Conservation (phyloP, 208 protist species). For the Zelonia costaricensis region DNA sequence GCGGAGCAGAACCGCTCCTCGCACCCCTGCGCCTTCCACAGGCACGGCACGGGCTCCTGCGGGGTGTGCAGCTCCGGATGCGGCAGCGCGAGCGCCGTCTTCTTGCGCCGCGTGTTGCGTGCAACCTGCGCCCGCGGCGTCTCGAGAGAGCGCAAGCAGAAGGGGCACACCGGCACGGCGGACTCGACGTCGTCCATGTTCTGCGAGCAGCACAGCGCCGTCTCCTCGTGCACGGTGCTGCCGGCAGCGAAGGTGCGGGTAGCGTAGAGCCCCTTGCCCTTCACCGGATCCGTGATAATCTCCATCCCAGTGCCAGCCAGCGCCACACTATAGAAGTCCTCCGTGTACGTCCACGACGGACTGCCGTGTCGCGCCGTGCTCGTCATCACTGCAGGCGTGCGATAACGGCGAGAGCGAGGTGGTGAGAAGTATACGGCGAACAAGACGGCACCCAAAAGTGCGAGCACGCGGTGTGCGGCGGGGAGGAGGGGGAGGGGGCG, state of each 20-base stretch:
- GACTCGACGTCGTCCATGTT: constrained; percentile 61
- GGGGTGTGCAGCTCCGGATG: constrained; percentile 29
- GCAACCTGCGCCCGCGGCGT: constrained; percentile 40
- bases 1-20: constrained; percentile 53
- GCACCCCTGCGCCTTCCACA: constrained; percentile 45
- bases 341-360: constrained; percentile 52
- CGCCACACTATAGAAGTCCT: constrained; percentile 38
- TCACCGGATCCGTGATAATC: constrained; percentile 53
- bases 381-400: neutral
- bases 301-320: constrained; percentile 38
- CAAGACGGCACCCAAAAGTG: no score
- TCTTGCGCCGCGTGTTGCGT: constrained; percentile 39
- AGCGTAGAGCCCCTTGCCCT: constrained; percentile 71
- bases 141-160: constrained; percentile 65
- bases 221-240: constrained; percentile 65
- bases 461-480: no score
- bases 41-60: constrained; percentile 31
- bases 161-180: constrained; percentile 46
- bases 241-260: constrained; percentile 26
- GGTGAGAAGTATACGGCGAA: neutral
- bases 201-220: constrained; percentile 71
- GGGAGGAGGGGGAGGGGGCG: no score
- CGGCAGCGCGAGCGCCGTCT: constrained; percentile 32
- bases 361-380: constrained; percentile 5
- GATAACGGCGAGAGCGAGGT: no score